Evolutionary conservation across 176 grass and related monocot species (phyloP).

Genomic region (Stipa capillata): DNA sequence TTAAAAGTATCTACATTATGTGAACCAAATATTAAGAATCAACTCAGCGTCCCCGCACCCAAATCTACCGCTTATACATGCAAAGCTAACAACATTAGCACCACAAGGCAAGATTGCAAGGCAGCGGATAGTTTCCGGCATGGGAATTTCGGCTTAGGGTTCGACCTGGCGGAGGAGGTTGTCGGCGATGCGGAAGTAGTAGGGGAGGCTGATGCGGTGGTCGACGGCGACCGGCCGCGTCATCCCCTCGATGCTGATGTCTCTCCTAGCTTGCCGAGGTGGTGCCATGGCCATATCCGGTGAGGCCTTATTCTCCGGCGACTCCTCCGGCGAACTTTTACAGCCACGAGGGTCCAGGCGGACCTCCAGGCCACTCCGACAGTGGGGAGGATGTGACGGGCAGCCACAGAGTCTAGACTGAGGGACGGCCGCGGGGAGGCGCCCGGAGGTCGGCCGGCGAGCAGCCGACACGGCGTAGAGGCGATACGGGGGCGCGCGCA

Average conservation of each 20-base stretch:
- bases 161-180: constrained; percentile 88
- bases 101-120: background rate
- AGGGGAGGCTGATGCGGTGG: constrained; percentile 67
- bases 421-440: background rate
- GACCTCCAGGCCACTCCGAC: background rate
- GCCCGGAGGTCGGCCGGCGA: background rate
- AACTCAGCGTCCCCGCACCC: background rate
- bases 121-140: background rate
- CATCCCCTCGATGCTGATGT: constrained; percentile 47
- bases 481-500: background rate
- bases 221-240: constrained; percentile 64
- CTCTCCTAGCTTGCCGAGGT: constrained; percentile 11
- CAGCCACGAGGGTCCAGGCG: background rate
- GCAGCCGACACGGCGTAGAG: background rate
- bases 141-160: background rate
- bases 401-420: too few species aligned
- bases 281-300: constrained; percentile 16
- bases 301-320: background rate
- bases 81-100: background rate
- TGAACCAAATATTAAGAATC: background rate
- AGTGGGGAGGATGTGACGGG: background rate
- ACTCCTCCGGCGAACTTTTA: background rate
- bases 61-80: background rate
- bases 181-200: constrained; percentile 89
- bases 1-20: background rate